A percentile compares a stretch with the other conserved stretches of the same genome.
Conservation (phyloP, 257 asterid genomes). For the Ilex asprella region DNA sequence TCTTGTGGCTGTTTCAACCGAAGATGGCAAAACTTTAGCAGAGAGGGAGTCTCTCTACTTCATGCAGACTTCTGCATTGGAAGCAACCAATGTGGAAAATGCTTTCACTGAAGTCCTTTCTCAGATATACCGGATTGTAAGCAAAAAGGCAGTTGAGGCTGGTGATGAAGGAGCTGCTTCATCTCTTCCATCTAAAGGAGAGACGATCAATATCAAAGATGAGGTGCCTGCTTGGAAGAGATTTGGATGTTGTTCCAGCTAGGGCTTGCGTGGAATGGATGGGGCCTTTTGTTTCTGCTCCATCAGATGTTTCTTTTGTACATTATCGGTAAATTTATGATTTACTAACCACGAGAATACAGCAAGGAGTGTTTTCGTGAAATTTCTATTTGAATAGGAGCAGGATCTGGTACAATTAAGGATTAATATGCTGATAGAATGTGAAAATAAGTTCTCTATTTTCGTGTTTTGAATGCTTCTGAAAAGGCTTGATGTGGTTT, state of each 20-base stretch:
- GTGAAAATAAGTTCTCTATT: too few species aligned
- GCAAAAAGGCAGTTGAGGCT: conserved; percentile 28
- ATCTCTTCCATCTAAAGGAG: conserved; percentile 24
- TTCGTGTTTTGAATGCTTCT: too few species aligned
- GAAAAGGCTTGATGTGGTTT: too few species aligned
- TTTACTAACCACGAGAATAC: conserved; percentile 10
- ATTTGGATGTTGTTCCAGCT: conserved; percentile 30
- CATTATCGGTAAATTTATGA: conserved; percentile 4
- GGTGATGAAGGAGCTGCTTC: conserved; percentile 27
- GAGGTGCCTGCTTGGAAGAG: conserved; percentile 29
- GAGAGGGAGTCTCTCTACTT: conserved; percentile 30
- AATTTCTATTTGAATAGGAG: conserved; percentile 1
- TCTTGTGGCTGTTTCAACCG: conserved; percentile 30
- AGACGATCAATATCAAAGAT: conserved; percentile 25
- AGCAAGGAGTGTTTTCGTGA: conserved; percentile 3
- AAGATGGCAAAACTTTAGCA: conserved; percentile 26
- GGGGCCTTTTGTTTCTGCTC: conserved; percentile 6
- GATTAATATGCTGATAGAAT: too few species aligned
- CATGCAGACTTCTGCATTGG: conserved; percentile 37
- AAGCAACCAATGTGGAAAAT: conserved; percentile 30
- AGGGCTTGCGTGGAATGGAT: conserved; percentile 1
- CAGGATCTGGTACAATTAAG: not conserved
- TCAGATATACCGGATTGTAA: conserved; percentile 19
- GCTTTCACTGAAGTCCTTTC: conserved; percentile 33
- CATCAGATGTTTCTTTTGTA: conserved; percentile 5